Evolutionary conservation across 768 basidiomycete genomes (phyloP).

Genomic region (Pulveroboletus sp.): DNA sequence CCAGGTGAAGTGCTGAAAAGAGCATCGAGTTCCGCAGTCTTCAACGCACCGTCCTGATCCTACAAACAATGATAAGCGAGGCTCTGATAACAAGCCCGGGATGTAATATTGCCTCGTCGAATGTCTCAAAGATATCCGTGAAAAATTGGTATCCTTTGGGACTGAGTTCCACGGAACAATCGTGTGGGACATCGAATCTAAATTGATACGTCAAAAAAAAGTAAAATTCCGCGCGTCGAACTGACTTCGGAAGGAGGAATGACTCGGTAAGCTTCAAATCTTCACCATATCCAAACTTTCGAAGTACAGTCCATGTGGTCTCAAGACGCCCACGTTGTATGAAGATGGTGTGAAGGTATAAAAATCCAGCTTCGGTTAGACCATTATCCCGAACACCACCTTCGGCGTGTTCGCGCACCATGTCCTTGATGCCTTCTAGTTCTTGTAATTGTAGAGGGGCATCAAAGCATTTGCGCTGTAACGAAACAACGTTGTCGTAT

Average conservation of each 20-base stretch:
- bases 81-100: background rate
- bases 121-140: conserved; percentile 92
- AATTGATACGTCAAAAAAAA: conserved; percentile 10
- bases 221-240: conserved; percentile 6
- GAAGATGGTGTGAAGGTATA: conserved; percentile 94
- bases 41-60: conserved; percentile 95
- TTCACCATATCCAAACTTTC: conserved; percentile 95
- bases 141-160: conserved; percentile 96
- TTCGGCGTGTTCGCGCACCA: conserved; percentile 77
- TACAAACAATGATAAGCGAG: conserved; percentile 28
- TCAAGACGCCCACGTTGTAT: conserved; percentile 94
- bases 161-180: conserved; percentile 93
- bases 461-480: conserved; percentile 90
- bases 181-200: conserved; percentile 89
- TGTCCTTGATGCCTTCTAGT: conserved; percentile 92
- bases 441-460: conserved; percentile 89
- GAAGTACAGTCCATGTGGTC: conserved; percentile 95
- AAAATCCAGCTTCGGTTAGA: conserved; percentile 88
- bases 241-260: conserved; percentile 86
- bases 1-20: conserved; percentile 94
- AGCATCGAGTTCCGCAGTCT: conserved; percentile 74
- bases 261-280: conserved; percentile 85
- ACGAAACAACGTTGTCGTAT: background rate
- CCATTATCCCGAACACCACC: conserved; percentile 74
- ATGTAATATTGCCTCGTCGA: conserved; percentile 67